Conservation (phyloP, 2,329 filamentous ascomycete species). For the Neofusicoccum umdonicola region DNA sequence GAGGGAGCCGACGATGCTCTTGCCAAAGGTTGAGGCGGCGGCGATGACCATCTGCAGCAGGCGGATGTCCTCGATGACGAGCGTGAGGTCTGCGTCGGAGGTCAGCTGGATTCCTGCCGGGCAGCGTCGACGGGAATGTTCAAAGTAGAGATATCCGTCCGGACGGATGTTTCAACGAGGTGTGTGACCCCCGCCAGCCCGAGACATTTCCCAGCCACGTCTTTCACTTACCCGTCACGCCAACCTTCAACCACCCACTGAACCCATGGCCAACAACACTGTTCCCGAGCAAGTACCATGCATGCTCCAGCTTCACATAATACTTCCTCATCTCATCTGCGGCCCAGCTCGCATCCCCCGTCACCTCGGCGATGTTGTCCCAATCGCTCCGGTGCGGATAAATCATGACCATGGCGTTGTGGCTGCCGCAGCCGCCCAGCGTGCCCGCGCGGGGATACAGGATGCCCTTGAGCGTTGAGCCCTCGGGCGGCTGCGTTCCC, state of each 20-base stretch:
- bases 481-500: slow-evolving; percentile 53
- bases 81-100: slow-evolving; percentile 45
- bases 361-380: slow-evolving; percentile 56
- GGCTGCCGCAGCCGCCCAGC: slow-evolving; percentile 59
- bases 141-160: too few relatives aligned
- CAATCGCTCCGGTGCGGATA: slow-evolving; percentile 60
- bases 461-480: slow-evolving; percentile 52
- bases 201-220: slow-evolving; percentile 38
- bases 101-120: too few relatives aligned
- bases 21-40: slow-evolving; percentile 51
- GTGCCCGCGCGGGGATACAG: slow-evolving; percentile 58
- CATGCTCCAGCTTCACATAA: slow-evolving; percentile 55
- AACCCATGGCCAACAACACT: slow-evolving; percentile 53
- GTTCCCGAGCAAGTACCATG: slow-evolving; percentile 52
- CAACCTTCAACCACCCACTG: slow-evolving; percentile 51
- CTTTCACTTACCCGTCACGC: slow-evolving; percentile 36
- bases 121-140: too few relatives aligned
- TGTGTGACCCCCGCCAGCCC: too few relatives aligned
- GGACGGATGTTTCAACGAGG: too few relatives aligned
- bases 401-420: slow-evolving; percentile 60
- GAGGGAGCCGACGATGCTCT: slow-evolving; percentile 22
- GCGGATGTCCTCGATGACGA: slow-evolving; percentile 50
- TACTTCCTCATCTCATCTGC: slow-evolving; percentile 53
- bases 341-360: slow-evolving; percentile 60
- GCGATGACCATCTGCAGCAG: slow-evolving; percentile 53